A percentile compares a stretch with the other conserved stretches of the same genome.
Conservation (phyloP, 2,329 filamentous ascomycete species). For the Beauveria pseudobassiana region DNA sequence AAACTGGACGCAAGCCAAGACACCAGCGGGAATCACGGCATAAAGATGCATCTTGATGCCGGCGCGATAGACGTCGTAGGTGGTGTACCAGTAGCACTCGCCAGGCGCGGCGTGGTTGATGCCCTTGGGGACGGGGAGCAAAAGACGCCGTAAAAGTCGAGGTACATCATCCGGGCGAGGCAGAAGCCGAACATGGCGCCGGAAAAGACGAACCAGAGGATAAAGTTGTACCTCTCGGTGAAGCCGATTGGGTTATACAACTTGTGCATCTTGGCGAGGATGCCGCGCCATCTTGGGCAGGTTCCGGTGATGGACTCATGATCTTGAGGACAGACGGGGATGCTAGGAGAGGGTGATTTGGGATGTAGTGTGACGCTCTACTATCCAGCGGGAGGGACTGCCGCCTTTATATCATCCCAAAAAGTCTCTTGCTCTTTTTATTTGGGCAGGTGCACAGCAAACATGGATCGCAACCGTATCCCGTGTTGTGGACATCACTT, state of each 20-base stretch:
- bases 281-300: neutral
- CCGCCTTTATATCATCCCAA: no score
- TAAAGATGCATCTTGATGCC: constrained; percentile 38
- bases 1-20: constrained; percentile 40
- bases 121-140: constrained; percentile 14
- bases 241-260: constrained; percentile 16
- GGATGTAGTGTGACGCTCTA: no score
- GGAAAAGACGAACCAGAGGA: constrained; percentile 26
- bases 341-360: no score
- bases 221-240: constrained; percentile 16
- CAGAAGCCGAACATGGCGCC: constrained; percentile 37
- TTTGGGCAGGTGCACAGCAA: no score
- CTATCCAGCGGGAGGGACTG: no score
- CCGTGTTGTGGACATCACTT: no score
- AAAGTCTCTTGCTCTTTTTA: no score
- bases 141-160: constrained; percentile 33
- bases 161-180: constrained; percentile 38
- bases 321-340: no score
- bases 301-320: no score
- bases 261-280: constrained; percentile 11
- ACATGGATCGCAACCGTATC: no score
- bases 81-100: constrained; percentile 31
- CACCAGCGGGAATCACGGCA: constrained; percentile 32
- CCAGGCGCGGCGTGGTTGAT: constrained; percentile 21
- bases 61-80: constrained; percentile 20